Base-by-base conservation (phyloP, 495 filamentous ascomycete species). In the Staphylotrichum longicolle region DNA sequence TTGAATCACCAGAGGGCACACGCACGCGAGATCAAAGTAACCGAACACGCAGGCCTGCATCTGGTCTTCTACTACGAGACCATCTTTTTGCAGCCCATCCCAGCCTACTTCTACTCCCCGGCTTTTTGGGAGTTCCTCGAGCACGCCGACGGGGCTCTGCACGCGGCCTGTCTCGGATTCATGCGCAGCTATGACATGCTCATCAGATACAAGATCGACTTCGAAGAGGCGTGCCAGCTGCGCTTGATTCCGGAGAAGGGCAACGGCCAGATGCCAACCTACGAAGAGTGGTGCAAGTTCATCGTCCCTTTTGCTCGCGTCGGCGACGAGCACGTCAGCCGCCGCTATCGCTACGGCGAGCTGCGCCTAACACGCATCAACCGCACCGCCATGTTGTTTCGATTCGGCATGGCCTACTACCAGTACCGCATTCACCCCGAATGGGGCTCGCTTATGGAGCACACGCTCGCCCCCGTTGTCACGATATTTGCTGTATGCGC, bases 31-130 rank as follows among this genome's bases (percentile, higher is more conserved):
- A 53, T 73, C 48, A 49, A 64, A 27, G 50, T 71, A 3, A 57
- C 65, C 4, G 84, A 88, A 53, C 54, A 81, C 27, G 70, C 76
- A 0, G 65, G 74, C 3, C 67, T 86, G 10, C 85, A 88, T 58
- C 76, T 86, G 0, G 72, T 86, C n/a, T 88, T 82, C 85, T 62
- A 65, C 42, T 61, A 81, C 35, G 61, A 75, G n/a, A 61, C 67
- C 3, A 79, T 86, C 30, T 85, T 77, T 66, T 67, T 87, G 54
- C 87, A 86, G 55, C 84, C 85, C 2, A 58, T 88, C 0, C 85
- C 84, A 0, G 14, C 54, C 6, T 86, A 75, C 62, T 75, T 87
- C 2, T 73, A 80, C 15, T 70, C 68, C 0, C 49, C 66, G 10
- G 65, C 58, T 2, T 84, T 86, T 62, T 86, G 83, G 79, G 37